Evolutionary conservation across 148 eudicot species (phyloP), one percentile per base, ranked within the genome.

Genomic region (Nepenthes mirabilis): DNA sequence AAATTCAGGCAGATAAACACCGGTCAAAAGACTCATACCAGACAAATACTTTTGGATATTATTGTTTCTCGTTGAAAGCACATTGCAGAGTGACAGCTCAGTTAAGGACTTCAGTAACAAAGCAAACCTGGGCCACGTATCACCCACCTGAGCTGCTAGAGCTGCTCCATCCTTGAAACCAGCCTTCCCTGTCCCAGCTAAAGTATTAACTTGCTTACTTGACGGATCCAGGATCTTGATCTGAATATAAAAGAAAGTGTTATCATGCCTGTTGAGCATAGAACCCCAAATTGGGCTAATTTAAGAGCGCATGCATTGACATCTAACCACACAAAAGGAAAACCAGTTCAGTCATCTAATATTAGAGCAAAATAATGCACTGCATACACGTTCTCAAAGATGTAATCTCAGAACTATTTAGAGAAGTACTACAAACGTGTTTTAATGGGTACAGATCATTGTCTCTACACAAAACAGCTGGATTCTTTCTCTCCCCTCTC

Each of bases 111-210:
- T n/a, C 1, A 49, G 10, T 5, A 49, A 11, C 52, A 11, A 49
- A 49, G 52, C 3, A 49, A 49, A n/a, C 3, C 14, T 10, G 11
- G 11, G 52, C 12, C n/a, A 49, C 52, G 1, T 49, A 2, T 49
- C 52, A 5, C 45, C 47, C 55, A 88, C 98, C 98, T 88, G 96
- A 72, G 98, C 86, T 71, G 63, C 61, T 50, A 75, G 58, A 57
- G 86, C 82, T 70, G 72, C 56, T 63, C 98, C 98, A 77, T 91
- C 98, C 75, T 77, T 85, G 70, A 88, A 88, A 58, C 98, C 96
- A 73, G 97, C 97, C 76, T 77, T 82, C 59, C 98, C 98, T 45
- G 81, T 77, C 56, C 98, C 98, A 58, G 86, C 90, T 64, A 88
- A 34, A 11, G 94, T 85, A 47, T 55, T 77, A 43, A 91, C 97